Evolutionary conservation across 1,284 basidiomycete genomes (phyloP).

Genomic region (Sporisorium sorghi): DNA sequence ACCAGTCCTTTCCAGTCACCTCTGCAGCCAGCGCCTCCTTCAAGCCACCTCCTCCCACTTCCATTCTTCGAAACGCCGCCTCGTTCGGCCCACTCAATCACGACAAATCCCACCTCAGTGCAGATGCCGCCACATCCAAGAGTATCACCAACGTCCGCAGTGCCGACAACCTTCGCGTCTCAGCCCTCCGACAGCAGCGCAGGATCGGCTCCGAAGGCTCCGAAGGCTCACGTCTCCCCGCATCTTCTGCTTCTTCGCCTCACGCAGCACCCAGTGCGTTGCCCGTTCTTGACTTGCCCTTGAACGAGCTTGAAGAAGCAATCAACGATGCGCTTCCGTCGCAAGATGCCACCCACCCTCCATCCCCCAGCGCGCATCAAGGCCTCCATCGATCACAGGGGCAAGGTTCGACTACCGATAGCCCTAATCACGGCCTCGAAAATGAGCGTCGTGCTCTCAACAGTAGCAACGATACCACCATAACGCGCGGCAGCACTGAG

Average conservation of each 20-base stretch:
- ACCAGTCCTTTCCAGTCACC: slow-evolving; percentile 27
- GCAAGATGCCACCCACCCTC: background rate
- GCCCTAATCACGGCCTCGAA: background rate
- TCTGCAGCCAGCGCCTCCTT: background rate
- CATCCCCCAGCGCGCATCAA: background rate
- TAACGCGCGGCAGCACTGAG: slow-evolving; percentile 20
- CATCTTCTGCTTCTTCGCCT: slow-evolving; percentile 7
- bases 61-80: slow-evolving; percentile 13
- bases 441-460: slow-evolving; percentile 15
- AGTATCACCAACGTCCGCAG: slow-evolving; percentile 27
- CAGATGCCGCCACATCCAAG: background rate
- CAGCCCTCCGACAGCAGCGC: slow-evolving; percentile 27
- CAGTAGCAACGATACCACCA: slow-evolving; percentile 38
- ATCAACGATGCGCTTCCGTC: slow-evolving; percentile 2
- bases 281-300: slow-evolving; percentile 38
- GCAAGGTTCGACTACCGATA: background rate
- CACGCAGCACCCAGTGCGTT: background rate
- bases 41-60: slow-evolving; percentile 23
- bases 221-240: slow-evolving; percentile 17
- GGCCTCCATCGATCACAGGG: background rate
- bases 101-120: background rate
- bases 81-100: background rate
- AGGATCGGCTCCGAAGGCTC: slow-evolving; percentile 40
- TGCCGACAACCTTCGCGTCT: slow-evolving; percentile 39
- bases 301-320: slow-evolving; percentile 38